Evolutionary conservation across 75 land plant species (phyloP).

Genomic region (Larix kaempferi): DNA sequence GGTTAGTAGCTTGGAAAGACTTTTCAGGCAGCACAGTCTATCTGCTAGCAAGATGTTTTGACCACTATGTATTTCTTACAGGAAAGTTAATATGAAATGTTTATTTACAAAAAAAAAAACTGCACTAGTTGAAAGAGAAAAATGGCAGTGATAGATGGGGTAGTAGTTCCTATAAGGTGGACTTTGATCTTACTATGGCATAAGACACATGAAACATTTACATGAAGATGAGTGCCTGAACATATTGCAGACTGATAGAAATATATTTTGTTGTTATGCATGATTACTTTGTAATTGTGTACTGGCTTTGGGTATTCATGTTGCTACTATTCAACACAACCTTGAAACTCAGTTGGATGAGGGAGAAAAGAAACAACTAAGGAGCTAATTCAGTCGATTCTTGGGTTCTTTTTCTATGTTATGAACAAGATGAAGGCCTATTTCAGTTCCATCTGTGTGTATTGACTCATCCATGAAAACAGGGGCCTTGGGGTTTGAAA

Average conservation of each 20-base stretch:
- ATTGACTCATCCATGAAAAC: neutral
- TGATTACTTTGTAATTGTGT: slow-evolving; percentile 43
- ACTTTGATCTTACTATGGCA: neutral
- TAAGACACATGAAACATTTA: neutral
- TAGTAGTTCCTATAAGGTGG: neutral
- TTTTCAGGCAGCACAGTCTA: too few relatives aligned
- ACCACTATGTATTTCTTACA: too few relatives aligned
- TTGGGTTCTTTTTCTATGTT: too few relatives aligned
- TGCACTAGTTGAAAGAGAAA: neutral
- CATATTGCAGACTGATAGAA: neutral
- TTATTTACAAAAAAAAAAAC: too few relatives aligned
- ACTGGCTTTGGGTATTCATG: slow-evolving; percentile 30
- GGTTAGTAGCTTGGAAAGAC: too few relatives aligned
- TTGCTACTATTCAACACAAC: slow-evolving; percentile 16
- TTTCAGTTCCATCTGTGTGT: too few relatives aligned
- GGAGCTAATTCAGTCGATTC: neutral
- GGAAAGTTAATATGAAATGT: too few relatives aligned
- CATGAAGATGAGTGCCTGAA: neutral
- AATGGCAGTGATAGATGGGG: too few relatives aligned
- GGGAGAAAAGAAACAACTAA: neutral
- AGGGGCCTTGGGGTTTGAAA: slow-evolving; percentile 2
- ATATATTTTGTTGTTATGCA: slow-evolving; percentile 1
- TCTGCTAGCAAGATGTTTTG: too few relatives aligned
- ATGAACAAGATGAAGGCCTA: too few relatives aligned
- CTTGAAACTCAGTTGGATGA: neutral